Percentiles rank a stretch among this genome's conserved stretches.
These are phyloP conservation scores for Dipteronia sinensis DNA, from an alignment of 345 rosid species.

Conservation along the genomic window DNA sequence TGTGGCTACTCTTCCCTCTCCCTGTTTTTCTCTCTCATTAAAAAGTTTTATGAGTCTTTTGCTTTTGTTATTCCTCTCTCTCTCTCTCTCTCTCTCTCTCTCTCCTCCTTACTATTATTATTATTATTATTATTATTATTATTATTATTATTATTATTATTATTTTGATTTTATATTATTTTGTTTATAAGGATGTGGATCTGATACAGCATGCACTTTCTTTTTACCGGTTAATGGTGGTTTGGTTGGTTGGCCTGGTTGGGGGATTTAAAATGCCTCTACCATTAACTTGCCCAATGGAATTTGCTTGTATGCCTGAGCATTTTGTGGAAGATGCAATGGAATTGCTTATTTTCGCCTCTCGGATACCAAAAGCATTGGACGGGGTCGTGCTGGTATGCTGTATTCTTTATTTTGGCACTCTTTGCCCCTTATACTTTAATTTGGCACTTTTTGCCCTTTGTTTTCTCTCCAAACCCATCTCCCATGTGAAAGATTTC, in stretches of 20 bases:
- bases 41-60: neutral
- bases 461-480: neutral
- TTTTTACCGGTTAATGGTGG: slow-evolving; percentile 83
- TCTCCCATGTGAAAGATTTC: neutral
- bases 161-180: neutral
- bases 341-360: slow-evolving; percentile 94
- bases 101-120: neutral
- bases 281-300: slow-evolving; percentile 81
- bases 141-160: neutral
- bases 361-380: slow-evolving; percentile 86
- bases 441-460: neutral
- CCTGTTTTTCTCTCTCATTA: neutral
- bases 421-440: neutral
- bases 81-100: neutral
- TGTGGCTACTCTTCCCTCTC: too few species aligned
- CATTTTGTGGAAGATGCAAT: slow-evolving; percentile 98
- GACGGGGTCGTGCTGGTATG: slow-evolving; percentile 85
- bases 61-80: neutral
- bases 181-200: slow-evolving; percentile 61
- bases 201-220: slow-evolving; percentile 83
- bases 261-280: slow-evolving; percentile 98
- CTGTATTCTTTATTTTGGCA: slow-evolving; percentile 6
- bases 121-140: slow-evolving; percentile 3
- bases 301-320: slow-evolving; percentile 95
- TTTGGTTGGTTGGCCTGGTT: slow-evolving; percentile 85